Conservation (phyloP, 345 rosid species). For the Triadica sebifera region DNA sequence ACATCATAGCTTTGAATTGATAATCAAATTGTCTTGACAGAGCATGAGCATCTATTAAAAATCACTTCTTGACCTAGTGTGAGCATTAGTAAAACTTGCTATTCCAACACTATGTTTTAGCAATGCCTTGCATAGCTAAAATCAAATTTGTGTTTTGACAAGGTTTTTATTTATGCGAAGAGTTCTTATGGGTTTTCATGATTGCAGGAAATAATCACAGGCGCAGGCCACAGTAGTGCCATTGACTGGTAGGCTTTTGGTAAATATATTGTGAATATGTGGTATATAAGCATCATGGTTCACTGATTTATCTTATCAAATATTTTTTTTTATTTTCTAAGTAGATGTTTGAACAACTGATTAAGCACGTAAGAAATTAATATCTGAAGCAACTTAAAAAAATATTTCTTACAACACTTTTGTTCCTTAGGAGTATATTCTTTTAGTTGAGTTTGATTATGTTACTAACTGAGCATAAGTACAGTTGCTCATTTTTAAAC, state of each 20-base stretch:
- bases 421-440: too few relatives aligned
- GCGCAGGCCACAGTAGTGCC: slow-evolving; percentile 83
- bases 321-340: too few relatives aligned
- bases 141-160: not conserved
- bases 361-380: slow-evolving; percentile 1
- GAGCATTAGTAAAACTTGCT: not conserved
- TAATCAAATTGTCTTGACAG: too few relatives aligned
- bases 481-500: not conserved
- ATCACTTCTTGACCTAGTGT: too few relatives aligned
- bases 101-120: not conserved
- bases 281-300: not conserved
- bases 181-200: slow-evolving; percentile 16
- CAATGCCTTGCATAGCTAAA: not conserved
- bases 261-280: slow-evolving; percentile 32
- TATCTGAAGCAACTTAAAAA: not conserved
- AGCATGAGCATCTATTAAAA: too few relatives aligned
- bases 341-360: not conserved
- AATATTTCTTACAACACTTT: not conserved
- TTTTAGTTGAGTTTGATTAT: not conserved
- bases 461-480: not conserved
- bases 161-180: not conserved
- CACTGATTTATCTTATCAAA: too few relatives aligned
- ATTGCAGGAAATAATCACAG: slow-evolving; percentile 89
- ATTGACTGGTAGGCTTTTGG: slow-evolving; percentile 98
- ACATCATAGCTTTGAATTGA: too few relatives aligned